Base-by-base conservation (phyloP, 2,329 filamentous ascomycete species). In the Aphanocladium album region DNA sequence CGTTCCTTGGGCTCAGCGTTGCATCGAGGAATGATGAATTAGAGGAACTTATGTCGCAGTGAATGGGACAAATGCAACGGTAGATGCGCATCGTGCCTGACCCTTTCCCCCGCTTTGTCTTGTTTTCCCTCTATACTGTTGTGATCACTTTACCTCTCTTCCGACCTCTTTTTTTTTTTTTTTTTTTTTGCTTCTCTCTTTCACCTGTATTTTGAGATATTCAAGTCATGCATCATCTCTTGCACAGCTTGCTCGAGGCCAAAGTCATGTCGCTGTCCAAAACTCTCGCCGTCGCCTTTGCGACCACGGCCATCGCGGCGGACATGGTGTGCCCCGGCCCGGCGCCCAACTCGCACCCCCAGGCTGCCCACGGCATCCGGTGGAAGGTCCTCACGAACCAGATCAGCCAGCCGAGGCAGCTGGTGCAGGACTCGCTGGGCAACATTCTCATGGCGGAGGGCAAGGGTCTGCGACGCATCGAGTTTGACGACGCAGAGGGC, bases 391-490 rank as follows among this genome's bases (percentile, higher is more conserved):
- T 56, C 27, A 27, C 43, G 3, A 47, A 56, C 17, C 7, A 39
- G 3, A n/a, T 56, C 41, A 30, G 19, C 16, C 23, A 21, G 14
- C 53, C 53, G 7, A 21, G 53, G 27, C 21, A 25, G 21, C 23
- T 56, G 5, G 30, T 56, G 17, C 53, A 56, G n/a, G 53, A 56
- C 16, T 0, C 25, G 2, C 39, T 46, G 8, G 53, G 53, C 25
- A 56, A 56, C 27, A 23, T 56, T 16, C 39, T 56, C 41, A 30
- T 56, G 41, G 25, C 41, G 17, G 53, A 56, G 43, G 53, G 41
- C 17, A 46, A 37, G 16, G 53, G 53, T 1, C 7, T 56, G 6
- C 23, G 41, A 12, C 53, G 53, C 25, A 30, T 56, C 12, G 53
- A 56, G 27, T 25, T 56, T 16, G 27, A 56, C 30, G 17, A 35